Percentiles rank a stretch among this genome's conserved stretches.
These are phyloP conservation scores for Pyrenochaeta sp. DNA, from an alignment of 2,329 filamentous ascomycete species.

Conservation along the genomic window DNA sequence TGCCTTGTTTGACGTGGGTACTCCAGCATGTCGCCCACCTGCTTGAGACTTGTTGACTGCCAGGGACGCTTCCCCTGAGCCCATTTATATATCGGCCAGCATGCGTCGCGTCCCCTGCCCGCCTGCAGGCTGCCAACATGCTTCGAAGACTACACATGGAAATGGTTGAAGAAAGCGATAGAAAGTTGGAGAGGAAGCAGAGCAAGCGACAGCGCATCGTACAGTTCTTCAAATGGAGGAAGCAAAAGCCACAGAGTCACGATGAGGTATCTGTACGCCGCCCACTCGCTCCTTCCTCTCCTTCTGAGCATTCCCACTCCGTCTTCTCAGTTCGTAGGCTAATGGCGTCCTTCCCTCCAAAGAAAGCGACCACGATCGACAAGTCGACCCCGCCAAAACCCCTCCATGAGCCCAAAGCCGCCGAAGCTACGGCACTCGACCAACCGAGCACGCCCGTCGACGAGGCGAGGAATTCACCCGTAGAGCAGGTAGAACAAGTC, in stretches of 20 bases:
- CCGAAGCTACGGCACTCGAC: constrained; percentile 11
- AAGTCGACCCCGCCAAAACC: constrained; percentile 19
- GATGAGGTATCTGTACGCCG: constrained; percentile 30
- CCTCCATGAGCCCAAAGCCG: constrained; percentile 25
- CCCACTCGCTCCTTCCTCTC: constrained; percentile 9
- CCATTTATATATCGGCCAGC: constrained; percentile 25
- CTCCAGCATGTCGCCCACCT: constrained; percentile 28
- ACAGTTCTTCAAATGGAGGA: constrained; percentile 43
- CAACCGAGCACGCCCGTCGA: constrained; percentile 22
- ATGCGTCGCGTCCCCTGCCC: constrained; percentile 28
- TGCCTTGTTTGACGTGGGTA: constrained; percentile 41
- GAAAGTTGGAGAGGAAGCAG: constrained; percentile 34
- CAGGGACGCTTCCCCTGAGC: constrained; percentile 28
- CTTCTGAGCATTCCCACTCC: neutral
- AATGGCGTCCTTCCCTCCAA: constrained; percentile 20
- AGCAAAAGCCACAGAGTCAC: constrained; percentile 29
- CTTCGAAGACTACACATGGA: constrained; percentile 38
- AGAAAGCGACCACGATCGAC: constrained; percentile 23
- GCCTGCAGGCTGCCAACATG: constrained; percentile 32
- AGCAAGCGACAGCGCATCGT: constrained; percentile 42
- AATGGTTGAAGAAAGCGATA: constrained; percentile 25
- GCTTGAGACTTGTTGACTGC: constrained; percentile 33
- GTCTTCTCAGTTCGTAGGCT: constrained; percentile 20
- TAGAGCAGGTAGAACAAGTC: constrained; percentile 15
- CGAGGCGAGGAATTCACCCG: constrained; percentile 13